Base-by-base conservation (phyloP, 192 early-diverging fungal species). In the Phlyctochytrium bullatum region DNA sequence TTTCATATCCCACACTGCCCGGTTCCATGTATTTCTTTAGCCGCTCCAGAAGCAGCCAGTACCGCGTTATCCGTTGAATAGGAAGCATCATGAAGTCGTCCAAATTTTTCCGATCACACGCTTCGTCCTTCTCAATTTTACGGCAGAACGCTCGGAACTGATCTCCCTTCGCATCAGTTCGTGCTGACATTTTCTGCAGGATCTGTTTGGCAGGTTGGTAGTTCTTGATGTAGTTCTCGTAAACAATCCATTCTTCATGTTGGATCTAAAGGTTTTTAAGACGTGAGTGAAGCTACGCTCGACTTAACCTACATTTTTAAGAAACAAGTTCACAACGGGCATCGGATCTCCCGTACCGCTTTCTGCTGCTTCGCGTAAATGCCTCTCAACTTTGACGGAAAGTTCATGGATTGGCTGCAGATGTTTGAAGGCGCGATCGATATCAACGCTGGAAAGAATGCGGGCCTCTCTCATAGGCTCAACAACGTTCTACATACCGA, bases 11-110 rank as follows among this genome's bases (percentile, higher is more conserved):
- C 16, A 64, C 63, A 52, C 65, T 64, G 40, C 59, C 71, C 29
- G 29, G 34, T 36, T 72, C 71, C 57, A 64, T 72, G 23, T 60
- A 40, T 30, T 58, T 34, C 64, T 66, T 65, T 12, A 72, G 40
- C 27, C 71, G 20, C 54, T 64, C 60, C 36, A 73, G 61, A 2
- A 73, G 66, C 16, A 73, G 59, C 33, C 67, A 65, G 54, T 73
- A 73, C 30, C 72, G 57, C 29, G 59, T 34, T 47, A 73, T 73
- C 34, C 72, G 57, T 34, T 73, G 72, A 16, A 73, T 61, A 6
- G 72, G 72, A 16, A 73, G 61, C n/a, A 68, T 73, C 52, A 68
- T 61, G 52, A 63, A 73, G 35, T 73, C 65, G 28, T 68, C 66
- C 34, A 73, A 67, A 12, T 29, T 47, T 23, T 73, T 30, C 6